Base-by-base conservation (phyloP, 495 filamentous ascomycete genomes). In the Xylaria nigripes region DNA sequence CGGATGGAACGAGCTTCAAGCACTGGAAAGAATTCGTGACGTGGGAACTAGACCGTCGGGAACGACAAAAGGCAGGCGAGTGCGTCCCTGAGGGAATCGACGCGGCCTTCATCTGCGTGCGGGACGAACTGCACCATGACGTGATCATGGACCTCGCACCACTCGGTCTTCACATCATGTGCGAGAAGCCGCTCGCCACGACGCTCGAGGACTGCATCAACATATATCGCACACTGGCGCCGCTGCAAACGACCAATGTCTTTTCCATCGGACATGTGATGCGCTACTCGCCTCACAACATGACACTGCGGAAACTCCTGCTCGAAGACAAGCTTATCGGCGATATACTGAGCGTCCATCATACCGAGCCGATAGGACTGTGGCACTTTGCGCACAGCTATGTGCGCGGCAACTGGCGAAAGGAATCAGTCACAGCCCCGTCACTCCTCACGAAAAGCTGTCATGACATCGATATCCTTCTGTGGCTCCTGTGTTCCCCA, bases 361-460 rank as follows among this genome's bases (percentile, higher is more conserved):
- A 97, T 64, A 89, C 86, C 1, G 94, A 97, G 68, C 93, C 93
- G 0, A 85, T 98, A 0, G 93, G 93, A 2, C 94, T 85, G 81
- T 98, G 89, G 89, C 93, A 98, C 68, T 98, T 96, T 64, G 74
- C 85, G 1, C 93, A 98, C 70, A 87, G 83, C 60, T 97, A 96
- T 60, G 93, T 98, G 21, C 81, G 86, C 18, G 93, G 93, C 13
- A 96, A 96, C 70, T 97, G 93, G 93, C 83, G 93, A 5, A 87
- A 86, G 45, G 83, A 86, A 51, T 84, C 79, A 2, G 75, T 74
- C 0, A 80, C 81, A 0, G 87, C 86, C 1, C 87, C 87, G 5
- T 86, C 86, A 6, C 74, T 98, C 5, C 76, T 98, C 10, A 95
- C 93, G 3, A 98, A 97, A 65, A 93, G 87, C 46, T 96, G 90